phyloP scores from a whole-genome alignment of 352 stramenopile species.

The Phytophthora fragariaefolia region DNA sequence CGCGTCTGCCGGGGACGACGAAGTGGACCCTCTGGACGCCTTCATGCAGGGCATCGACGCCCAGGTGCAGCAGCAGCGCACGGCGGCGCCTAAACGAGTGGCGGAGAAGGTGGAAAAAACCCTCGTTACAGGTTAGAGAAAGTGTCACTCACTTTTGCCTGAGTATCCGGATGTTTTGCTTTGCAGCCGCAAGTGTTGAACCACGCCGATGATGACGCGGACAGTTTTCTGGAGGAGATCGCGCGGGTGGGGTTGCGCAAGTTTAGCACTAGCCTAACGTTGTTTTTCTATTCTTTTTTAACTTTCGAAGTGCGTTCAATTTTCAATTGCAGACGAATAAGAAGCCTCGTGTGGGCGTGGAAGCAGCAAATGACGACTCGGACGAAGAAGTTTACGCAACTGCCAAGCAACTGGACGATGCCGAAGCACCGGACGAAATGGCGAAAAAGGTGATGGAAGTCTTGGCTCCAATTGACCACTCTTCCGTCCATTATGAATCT shows the following conservation, averaged over 20 bases:
- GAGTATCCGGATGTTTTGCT: not conserved
- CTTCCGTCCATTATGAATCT: slow-evolving; percentile 73
- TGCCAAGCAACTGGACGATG: slow-evolving; percentile 53
- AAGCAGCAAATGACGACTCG: slow-evolving; percentile 46
- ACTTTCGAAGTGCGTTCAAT: slow-evolving; percentile 5
- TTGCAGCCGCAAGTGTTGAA: slow-evolving; percentile 44
- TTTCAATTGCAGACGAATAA: slow-evolving; percentile 42
- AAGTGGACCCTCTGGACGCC: slow-evolving; percentile 85
- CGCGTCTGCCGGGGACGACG: slow-evolving; percentile 36
- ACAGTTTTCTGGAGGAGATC: slow-evolving; percentile 43
- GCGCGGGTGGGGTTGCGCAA: slow-evolving; percentile 30
- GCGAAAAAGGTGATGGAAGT: slow-evolving; percentile 77
- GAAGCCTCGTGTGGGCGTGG: slow-evolving; percentile 31
- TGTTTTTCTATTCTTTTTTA: slow-evolving; percentile 1
- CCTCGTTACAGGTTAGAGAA: too few relatives aligned
- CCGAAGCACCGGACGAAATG: slow-evolving; percentile 37
- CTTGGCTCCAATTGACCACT: slow-evolving; percentile 75
- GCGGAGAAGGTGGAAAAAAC: slow-evolving; percentile 58
- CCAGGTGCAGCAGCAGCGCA: slow-evolving; percentile 63
- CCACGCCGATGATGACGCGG: slow-evolving; percentile 37
- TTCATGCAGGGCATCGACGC: slow-evolving; percentile 87
- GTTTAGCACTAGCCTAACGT: slow-evolving; percentile 5
- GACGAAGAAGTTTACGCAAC: slow-evolving; percentile 83
- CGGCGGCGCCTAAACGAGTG: slow-evolving; percentile 25
- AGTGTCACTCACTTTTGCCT: too few relatives aligned